Evolutionary conservation across 768 basidiomycete genomes (phyloP).

Genomic region (Kwoniella dejecticola): DNA sequence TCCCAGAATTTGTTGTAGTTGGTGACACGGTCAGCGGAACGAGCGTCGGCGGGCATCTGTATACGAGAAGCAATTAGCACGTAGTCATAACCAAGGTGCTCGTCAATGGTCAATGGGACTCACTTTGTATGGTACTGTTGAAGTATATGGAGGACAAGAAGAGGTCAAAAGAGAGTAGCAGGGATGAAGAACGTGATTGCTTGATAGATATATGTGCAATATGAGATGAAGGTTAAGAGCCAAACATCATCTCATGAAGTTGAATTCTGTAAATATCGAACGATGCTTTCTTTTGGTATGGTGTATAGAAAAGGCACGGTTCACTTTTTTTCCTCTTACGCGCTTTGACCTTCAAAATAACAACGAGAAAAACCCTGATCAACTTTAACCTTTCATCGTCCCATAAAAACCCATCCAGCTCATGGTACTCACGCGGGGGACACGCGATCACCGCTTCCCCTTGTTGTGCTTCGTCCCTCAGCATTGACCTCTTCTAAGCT

Average conservation of each 20-base stretch:
- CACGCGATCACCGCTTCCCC: background rate
- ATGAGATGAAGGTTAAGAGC: background rate
- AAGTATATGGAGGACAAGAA: background rate
- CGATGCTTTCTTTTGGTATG: background rate
- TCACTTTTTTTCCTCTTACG: background rate
- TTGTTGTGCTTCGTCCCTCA: background rate
- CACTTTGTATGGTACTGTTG: constrained; percentile 8
- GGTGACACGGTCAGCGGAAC: constrained; percentile 24
- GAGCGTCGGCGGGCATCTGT: constrained; percentile 27
- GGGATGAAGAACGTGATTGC: background rate
- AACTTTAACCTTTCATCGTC: background rate
- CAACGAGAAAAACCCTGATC: background rate
- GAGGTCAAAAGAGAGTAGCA: background rate
- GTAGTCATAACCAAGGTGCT: background rate
- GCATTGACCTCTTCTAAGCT: background rate
- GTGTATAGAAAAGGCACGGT: background rate
- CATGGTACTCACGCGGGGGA: background rate
- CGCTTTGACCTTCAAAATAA: background rate
- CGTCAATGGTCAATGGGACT: background rate
- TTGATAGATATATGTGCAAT: background rate
- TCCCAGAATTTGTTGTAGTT: constrained; percentile 88
- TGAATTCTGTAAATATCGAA: background rate
- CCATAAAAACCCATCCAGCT: background rate
- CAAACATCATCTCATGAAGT: background rate
- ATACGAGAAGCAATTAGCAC: background rate